phyloP scores from a whole-genome alignment of 371 early-diverging fungal genomes.

The Capillidium heterosporum region DNA sequence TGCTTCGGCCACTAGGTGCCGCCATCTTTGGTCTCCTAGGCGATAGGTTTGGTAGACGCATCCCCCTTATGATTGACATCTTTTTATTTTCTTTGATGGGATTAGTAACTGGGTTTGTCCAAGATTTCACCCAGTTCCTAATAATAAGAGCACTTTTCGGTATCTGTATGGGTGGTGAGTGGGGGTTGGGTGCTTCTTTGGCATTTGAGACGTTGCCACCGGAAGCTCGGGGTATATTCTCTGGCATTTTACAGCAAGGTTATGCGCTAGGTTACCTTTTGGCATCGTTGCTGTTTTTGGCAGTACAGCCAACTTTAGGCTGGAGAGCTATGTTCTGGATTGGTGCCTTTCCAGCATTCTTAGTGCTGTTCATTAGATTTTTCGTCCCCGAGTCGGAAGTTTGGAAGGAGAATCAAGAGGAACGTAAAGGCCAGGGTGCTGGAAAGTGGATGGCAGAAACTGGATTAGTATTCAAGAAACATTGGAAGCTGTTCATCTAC shows the following conservation, averaged over 20 bases:
- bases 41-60: conserved; percentile 44
- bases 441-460: conserved; percentile 4
- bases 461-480: neutral
- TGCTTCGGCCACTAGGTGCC: conserved; percentile 50
- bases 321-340: conserved; percentile 60
- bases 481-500: conserved; percentile 6
- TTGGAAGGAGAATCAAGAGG: conserved; percentile 16
- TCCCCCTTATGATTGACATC: conserved; percentile 47
- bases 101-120: conserved; percentile 43
- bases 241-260: conserved; percentile 52
- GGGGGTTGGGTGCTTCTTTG: conserved; percentile 58
- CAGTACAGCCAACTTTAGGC: conserved; percentile 22
- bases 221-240: conserved; percentile 46
- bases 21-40: conserved; percentile 44
- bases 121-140: conserved; percentile 23
- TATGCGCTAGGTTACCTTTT: conserved; percentile 46
- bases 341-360: conserved; percentile 33
- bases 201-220: conserved; percentile 48
- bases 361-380: conserved; percentile 32
- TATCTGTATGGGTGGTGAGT: conserved; percentile 56
- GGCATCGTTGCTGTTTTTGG: conserved; percentile 35
- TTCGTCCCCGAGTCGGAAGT: conserved; percentile 43
- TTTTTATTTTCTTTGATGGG: conserved; percentile 38
- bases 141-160: conserved; percentile 40
- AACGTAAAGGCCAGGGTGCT: conserved; percentile 14